Percentiles rank a stretch among this genome's conserved stretches.
Conservation (phyloP, 169 alveolate species). For the Cryptosporidium felis region DNA sequence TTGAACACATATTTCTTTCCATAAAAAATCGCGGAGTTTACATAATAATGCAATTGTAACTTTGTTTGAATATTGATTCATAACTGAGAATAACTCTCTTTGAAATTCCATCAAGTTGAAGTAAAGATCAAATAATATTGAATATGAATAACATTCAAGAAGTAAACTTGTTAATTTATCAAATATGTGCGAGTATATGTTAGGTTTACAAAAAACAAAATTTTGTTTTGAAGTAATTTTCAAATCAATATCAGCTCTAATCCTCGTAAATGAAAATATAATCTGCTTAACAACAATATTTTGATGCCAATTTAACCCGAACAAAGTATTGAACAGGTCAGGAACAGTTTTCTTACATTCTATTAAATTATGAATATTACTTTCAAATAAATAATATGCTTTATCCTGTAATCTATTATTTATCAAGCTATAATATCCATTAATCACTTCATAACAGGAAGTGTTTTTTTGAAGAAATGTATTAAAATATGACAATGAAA, state of each 20-base stretch:
- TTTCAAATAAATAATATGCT: constrained; percentile 37
- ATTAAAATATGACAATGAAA: constrained; percentile 38
- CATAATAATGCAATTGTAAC: constrained; percentile 14
- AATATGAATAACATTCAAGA: neutral
- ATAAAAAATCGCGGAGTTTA: neutral
- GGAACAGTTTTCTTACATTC: constrained; percentile 6
- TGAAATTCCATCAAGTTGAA: constrained; percentile 8
- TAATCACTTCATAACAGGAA: neutral
- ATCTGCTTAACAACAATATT: constrained; percentile 33
- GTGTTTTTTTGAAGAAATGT: neutral
- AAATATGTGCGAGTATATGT: neutral
- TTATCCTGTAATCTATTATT: constrained; percentile 44
- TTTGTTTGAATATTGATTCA: neutral
- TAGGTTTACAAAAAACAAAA: too few relatives aligned
- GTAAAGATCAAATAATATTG: constrained; percentile 8
- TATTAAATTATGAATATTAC: neutral
- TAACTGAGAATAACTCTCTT: neutral
- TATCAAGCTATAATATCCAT: neutral
- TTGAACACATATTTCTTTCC: constrained; percentile 12
- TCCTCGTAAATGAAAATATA: constrained; percentile 29
- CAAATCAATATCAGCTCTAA: neutral
- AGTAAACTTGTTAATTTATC: constrained; percentile 2
- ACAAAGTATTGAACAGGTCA: neutral
- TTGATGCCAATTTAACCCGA: constrained; percentile 61
- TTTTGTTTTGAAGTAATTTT: neutral